phyloP scores from a whole-genome alignment of 257 asterid genomes.

The Lycium ferocissimum region DNA sequence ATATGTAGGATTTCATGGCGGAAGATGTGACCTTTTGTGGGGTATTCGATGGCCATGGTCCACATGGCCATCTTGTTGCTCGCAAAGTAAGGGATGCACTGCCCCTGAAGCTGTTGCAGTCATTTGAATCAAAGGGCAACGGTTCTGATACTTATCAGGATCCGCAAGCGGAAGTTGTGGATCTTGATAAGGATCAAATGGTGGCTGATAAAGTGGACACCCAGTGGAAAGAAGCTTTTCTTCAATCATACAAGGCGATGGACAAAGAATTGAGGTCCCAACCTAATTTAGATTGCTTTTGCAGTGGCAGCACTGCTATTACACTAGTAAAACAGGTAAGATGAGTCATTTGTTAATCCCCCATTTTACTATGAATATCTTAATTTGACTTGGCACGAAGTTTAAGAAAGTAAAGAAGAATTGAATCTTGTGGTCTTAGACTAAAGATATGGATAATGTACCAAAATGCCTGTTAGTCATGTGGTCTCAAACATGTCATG shows the following conservation, averaged over 20 bases:
- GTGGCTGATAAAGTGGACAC: conserved; percentile 57
- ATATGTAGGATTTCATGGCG: conserved; percentile 77
- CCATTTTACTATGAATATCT: too few species aligned
- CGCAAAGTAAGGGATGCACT: conserved; percentile 88
- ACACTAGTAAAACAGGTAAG: conserved; percentile 81
- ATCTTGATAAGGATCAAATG: conserved; percentile 53
- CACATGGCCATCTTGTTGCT: conserved; percentile 94
- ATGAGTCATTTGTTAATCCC: background rate
- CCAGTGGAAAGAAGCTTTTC: conserved; percentile 84
- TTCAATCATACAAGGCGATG: conserved; percentile 90
- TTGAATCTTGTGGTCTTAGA: too few species aligned
- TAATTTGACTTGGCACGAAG: too few species aligned
- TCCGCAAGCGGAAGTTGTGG: conserved; percentile 66
- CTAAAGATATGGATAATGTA: too few species aligned
- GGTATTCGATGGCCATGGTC: conserved; percentile 97
- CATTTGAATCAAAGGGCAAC: conserved; percentile 59
- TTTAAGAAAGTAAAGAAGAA: too few species aligned
- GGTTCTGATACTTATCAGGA: conserved; percentile 58
- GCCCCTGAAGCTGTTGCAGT: conserved; percentile 74
- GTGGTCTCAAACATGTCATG: too few species aligned
- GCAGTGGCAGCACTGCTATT: conserved; percentile 98
- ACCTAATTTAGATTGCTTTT: conserved; percentile 91
- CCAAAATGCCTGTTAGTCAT: too few species aligned
- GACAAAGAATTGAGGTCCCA: conserved; percentile 91
- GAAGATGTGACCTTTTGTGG: conserved; percentile 92